Conservation (phyloP, 257 asterid species). For the Primulina eburnea region DNA sequence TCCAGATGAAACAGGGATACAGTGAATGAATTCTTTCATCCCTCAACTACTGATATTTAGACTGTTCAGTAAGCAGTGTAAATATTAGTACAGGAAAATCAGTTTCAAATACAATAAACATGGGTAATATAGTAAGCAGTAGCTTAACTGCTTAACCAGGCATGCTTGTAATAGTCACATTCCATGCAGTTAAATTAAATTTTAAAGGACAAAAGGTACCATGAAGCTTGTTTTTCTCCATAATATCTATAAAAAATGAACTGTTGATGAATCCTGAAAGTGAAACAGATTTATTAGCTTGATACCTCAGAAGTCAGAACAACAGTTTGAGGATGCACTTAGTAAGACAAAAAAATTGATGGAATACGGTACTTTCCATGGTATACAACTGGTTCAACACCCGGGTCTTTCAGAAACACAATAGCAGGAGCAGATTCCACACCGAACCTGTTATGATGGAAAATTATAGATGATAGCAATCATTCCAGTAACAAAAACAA, state of each 20-base stretch:
- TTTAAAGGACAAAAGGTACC: constrained; percentile 41
- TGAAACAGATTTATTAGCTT: constrained; percentile 34
- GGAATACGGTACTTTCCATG: constrained; percentile 51
- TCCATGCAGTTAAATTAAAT: constrained; percentile 5
- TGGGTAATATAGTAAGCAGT: background rate
- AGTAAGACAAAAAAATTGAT: constrained; percentile 5
- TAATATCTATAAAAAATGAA: constrained; percentile 66
- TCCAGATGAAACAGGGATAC: no score
- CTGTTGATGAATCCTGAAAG: constrained; percentile 75
- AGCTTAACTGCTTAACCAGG: constrained; percentile 4
- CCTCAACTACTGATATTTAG: no score
- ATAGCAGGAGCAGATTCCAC: constrained; percentile 94
- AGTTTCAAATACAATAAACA: background rate
- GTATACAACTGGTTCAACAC: constrained; percentile 75
- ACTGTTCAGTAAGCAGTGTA: no score
- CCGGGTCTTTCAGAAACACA: constrained; percentile 86
- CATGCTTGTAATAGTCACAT: constrained; percentile 3
- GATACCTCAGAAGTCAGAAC: constrained; percentile 19
- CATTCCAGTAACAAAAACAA: constrained; percentile 7
- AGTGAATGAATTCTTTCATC: no score
- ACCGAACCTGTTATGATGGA: constrained; percentile 57
- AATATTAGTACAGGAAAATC: background rate
- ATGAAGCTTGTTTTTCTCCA: constrained; percentile 84
- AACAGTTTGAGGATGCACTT: constrained; percentile 2
- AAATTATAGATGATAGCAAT: constrained; percentile 17